A percentile compares a stretch with the other conserved stretches of the same genome.
Evolutionary conservation across 306 rosid species (phyloP).

Genomic region (Erythrophleum fordii): DNA sequence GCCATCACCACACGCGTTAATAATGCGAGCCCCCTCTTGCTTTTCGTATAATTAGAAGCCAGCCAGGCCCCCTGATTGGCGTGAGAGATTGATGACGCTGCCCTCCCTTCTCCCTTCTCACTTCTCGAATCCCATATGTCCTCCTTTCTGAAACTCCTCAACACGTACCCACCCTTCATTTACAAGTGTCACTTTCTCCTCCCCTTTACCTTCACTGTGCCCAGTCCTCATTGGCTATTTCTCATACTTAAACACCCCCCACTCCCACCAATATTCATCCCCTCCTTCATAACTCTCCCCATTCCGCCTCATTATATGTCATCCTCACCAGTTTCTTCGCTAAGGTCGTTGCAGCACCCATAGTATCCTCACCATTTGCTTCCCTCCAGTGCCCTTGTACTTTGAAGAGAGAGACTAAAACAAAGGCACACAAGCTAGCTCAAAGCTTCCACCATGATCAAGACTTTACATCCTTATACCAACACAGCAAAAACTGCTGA

Average conservation of each 20-base stretch:
- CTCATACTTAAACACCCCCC: constrained; percentile 15
- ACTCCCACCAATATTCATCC: background rate
- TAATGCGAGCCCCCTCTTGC: constrained; percentile 5
- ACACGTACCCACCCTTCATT: constrained; percentile 78
- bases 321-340: background rate
- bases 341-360: background rate
- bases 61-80: background rate
- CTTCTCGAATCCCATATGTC: constrained; percentile 52
- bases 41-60: constrained; percentile 11
- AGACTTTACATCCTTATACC: constrained; percentile 69
- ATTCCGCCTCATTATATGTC: background rate
- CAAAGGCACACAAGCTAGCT: background rate
- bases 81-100: background rate
- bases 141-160: constrained; percentile 25
- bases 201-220: constrained; percentile 59
- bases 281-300: constrained; percentile 35
- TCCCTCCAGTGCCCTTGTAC: background rate
- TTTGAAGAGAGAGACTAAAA: background rate
- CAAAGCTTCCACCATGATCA: constrained; percentile 60
- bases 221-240: constrained; percentile 53
- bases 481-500: constrained; percentile 78
- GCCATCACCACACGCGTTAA: constrained; percentile 61
- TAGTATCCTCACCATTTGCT: background rate
- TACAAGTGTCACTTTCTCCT: constrained; percentile 72
- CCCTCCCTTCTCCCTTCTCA: background rate